A percentile compares a stretch with the other conserved stretches of the same genome.
phyloP scores from a whole-genome alignment of 768 basidiomycete species.

The Boletus rubropictus region DNA sequence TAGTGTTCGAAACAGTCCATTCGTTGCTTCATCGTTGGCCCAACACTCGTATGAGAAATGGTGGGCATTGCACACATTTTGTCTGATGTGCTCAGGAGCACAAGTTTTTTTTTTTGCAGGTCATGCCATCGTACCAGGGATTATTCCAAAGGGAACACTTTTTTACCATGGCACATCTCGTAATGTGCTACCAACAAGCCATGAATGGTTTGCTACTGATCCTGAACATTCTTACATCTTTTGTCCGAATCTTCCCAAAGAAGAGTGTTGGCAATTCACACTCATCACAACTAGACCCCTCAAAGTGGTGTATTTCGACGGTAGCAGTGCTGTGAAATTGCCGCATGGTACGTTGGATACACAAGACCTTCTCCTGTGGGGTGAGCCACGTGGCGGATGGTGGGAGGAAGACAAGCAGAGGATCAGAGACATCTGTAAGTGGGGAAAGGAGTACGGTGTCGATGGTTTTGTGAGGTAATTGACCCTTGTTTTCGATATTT shows the following conservation, averaged over 20 bases:
- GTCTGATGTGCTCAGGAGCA: neutral
- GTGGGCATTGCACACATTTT: slow-evolving; percentile 2
- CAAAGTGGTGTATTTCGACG: slow-evolving; percentile 30
- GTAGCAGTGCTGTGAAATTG: slow-evolving; percentile 6
- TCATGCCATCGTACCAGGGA: slow-evolving; percentile 24
- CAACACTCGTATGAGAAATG: slow-evolving; percentile 40
- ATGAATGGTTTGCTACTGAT: slow-evolving; percentile 30
- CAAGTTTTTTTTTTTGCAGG: neutral
- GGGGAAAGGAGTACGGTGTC: slow-evolving; percentile 28
- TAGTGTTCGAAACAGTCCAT: slow-evolving; percentile 16
- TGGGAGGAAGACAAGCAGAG: slow-evolving; percentile 20
- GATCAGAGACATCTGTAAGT: slow-evolving; percentile 28
- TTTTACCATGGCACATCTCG: slow-evolving; percentile 28
- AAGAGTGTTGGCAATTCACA: slow-evolving; percentile 29
- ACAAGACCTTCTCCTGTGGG: slow-evolving; percentile 35
- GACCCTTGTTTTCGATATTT: slow-evolving; percentile 18
- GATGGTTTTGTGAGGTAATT: slow-evolving; percentile 33
- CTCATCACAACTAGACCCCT: slow-evolving; percentile 25
- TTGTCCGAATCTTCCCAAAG: slow-evolving; percentile 18
- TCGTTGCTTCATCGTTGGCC: slow-evolving; percentile 38
- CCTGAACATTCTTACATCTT: slow-evolving; percentile 36
- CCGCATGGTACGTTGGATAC: slow-evolving; percentile 26
- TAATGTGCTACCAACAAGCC: slow-evolving; percentile 16
- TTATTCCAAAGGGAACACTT: slow-evolving; percentile 29
- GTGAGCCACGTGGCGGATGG: slow-evolving; percentile 16